Evolutionary conservation across 2,329 filamentous ascomycete species (phyloP).

Genomic region (Cladosporium halotolerans): DNA sequence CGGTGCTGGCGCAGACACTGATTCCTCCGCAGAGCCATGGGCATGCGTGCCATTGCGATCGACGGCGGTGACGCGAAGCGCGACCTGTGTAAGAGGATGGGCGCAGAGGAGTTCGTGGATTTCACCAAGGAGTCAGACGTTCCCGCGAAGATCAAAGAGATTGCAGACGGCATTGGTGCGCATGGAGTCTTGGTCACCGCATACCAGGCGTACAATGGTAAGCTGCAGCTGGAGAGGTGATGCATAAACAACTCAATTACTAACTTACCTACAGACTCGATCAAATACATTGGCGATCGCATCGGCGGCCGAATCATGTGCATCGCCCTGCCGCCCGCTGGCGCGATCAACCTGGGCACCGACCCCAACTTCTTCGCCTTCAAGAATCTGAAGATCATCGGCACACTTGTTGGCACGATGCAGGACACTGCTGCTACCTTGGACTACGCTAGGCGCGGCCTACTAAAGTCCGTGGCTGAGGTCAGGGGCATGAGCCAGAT

Average conservation of each 20-base stretch:
- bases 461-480: slow-evolving; percentile 46
- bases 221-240: slow-evolving; percentile 21
- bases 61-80: slow-evolving; percentile 47
- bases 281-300: slow-evolving; percentile 42
- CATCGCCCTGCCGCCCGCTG: slow-evolving; percentile 33
- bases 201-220: slow-evolving; percentile 30
- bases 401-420: slow-evolving; percentile 42
- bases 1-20: neutral
- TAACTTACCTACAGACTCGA: slow-evolving; percentile 27
- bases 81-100: slow-evolving; percentile 42
- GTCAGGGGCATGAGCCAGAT: slow-evolving; percentile 43
- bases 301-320: slow-evolving; percentile 50
- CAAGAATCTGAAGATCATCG: slow-evolving; percentile 31
- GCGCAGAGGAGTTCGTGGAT: slow-evolving; percentile 53
- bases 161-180: slow-evolving; percentile 42
- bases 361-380: slow-evolving; percentile 31
- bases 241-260: neutral
- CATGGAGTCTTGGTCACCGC: slow-evolving; percentile 38
- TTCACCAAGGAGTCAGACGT: slow-evolving; percentile 40
- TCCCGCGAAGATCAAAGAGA: slow-evolving; percentile 39
- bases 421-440: slow-evolving; percentile 42
- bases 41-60: slow-evolving; percentile 50
- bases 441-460: slow-evolving; percentile 45
- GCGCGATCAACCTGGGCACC: slow-evolving; percentile 29
- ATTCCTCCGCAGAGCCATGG: slow-evolving; percentile 41